Evolutionary conservation across 192 early-diverging fungal genomes (phyloP).

Genomic region (Chytriomyces sp.): DNA sequence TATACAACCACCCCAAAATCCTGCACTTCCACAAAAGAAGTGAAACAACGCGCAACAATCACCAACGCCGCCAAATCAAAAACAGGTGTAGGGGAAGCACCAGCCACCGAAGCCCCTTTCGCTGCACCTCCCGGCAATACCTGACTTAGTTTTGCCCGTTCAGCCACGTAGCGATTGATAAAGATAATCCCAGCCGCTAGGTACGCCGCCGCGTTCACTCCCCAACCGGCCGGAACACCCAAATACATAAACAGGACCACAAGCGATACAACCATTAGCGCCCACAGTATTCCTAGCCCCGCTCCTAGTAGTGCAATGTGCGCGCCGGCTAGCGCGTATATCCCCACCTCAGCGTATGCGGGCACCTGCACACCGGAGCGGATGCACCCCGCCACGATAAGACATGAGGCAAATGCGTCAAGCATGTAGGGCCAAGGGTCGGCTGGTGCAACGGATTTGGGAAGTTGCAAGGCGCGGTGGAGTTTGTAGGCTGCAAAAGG

Average conservation of each 20-base stretch:
- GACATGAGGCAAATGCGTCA: conserved; percentile 14
- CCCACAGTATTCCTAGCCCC: neutral
- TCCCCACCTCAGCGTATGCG: conserved; percentile 9
- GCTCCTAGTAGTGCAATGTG: neutral
- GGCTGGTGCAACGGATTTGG: neutral
- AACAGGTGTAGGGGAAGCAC: neutral
- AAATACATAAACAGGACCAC: neutral
- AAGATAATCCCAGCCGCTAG: conserved; percentile 9
- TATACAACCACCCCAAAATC: conserved; percentile 12
- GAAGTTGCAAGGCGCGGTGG: neutral
- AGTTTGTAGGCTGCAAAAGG: conserved; percentile 13
- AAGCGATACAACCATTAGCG: neutral
- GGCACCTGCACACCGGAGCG: neutral
- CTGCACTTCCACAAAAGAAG: neutral
- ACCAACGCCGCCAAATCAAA: conserved; percentile 22
- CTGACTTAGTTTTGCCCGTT: neutral
- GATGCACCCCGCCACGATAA: conserved; percentile 7
- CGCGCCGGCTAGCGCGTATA: neutral
- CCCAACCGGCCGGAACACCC: neutral
- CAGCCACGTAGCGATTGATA: conserved; percentile 1
- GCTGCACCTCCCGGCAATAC: neutral
- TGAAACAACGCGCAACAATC: neutral
- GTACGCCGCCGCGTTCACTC: neutral
- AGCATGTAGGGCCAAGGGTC: conserved; percentile 1
- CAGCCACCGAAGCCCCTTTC: neutral